Percentiles rank a stretch among this genome's conserved stretches.
These are phyloP conservation scores for Hysterangium stoloniferum DNA, from an alignment of 768 basidiomycete genomes.

Conservation along the genomic window DNA sequence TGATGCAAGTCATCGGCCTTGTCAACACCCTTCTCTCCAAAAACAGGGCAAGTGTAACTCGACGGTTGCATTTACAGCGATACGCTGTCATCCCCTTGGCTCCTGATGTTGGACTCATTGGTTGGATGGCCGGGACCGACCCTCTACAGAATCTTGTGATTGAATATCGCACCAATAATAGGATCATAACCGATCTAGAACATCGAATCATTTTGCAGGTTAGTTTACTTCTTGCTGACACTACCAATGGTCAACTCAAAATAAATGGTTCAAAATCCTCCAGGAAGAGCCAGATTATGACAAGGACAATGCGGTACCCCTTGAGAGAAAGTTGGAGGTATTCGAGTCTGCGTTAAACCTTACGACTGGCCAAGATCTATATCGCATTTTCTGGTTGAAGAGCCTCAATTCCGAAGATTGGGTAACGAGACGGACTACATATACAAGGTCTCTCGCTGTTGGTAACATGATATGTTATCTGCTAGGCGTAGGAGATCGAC, in stretches of 20 bases:
- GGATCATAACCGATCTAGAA: slow-evolving; percentile 43
- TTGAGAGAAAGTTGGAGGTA: slow-evolving; percentile 44
- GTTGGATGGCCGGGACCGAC: slow-evolving; percentile 41
- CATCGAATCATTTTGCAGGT: slow-evolving; percentile 43
- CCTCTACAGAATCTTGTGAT: slow-evolving; percentile 40
- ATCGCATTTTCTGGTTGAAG: slow-evolving; percentile 45
- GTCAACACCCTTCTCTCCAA: slow-evolving; percentile 39
- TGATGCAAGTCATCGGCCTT: slow-evolving; percentile 46
- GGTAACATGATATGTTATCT: slow-evolving; percentile 45
- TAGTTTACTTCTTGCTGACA: slow-evolving; percentile 5
- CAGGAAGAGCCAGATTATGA: slow-evolving; percentile 99
- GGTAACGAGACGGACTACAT: slow-evolving; percentile 41
- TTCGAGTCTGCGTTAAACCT: slow-evolving; percentile 45
- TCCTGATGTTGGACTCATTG: slow-evolving; percentile 38
- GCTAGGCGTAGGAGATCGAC: slow-evolving; percentile 41
- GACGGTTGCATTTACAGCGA: slow-evolving; percentile 38
- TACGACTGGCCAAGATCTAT: slow-evolving; percentile 43
- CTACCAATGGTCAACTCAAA: neutral
- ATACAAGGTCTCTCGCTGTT: slow-evolving; percentile 37
- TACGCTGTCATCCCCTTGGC: slow-evolving; percentile 42
- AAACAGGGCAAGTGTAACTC: slow-evolving; percentile 39
- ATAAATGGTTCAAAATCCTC: neutral
- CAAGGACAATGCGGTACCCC: slow-evolving; percentile 31
- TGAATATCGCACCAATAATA: slow-evolving; percentile 37
- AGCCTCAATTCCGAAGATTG: slow-evolving; percentile 41